phyloP scores from a whole-genome alignment of 768 basidiomycete genomes.

The Phanerodontia chrysosporium region DNA sequence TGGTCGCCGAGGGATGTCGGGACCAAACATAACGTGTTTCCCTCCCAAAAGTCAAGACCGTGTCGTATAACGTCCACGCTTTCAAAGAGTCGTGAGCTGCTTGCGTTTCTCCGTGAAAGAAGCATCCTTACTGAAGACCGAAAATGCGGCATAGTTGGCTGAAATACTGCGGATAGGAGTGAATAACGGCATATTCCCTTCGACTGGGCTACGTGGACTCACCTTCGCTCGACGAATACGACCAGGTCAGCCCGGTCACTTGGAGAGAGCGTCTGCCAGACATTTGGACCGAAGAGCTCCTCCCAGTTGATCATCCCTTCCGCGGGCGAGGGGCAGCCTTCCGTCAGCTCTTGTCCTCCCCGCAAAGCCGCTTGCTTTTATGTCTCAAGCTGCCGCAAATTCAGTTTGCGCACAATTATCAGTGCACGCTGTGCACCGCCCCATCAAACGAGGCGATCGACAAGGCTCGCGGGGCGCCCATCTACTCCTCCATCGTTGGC shows the following conservation, averaged over 20 bases:
- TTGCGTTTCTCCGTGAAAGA: too few relatives aligned
- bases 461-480: background rate
- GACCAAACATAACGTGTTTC: background rate
- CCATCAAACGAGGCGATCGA: background rate
- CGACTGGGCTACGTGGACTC: background rate
- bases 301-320: background rate
- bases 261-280: background rate
- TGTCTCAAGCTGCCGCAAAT: background rate
- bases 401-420: too few relatives aligned
- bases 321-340: background rate
- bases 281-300: background rate
- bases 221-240: background rate
- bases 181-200: background rate
- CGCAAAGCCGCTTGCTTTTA: background rate
- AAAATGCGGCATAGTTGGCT: background rate
- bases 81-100: too few relatives aligned
- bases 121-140: background rate
- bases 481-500: too few relatives aligned
- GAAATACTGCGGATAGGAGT: background rate
- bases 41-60: background rate
- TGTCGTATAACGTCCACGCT: background rate
- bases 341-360: background rate
- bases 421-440: background rate
- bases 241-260: background rate
- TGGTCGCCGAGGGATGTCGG: background rate